Conservation (phyloP, 2,329 filamentous ascomycete genomes). For the Dactylellina haptotyla region DNA sequence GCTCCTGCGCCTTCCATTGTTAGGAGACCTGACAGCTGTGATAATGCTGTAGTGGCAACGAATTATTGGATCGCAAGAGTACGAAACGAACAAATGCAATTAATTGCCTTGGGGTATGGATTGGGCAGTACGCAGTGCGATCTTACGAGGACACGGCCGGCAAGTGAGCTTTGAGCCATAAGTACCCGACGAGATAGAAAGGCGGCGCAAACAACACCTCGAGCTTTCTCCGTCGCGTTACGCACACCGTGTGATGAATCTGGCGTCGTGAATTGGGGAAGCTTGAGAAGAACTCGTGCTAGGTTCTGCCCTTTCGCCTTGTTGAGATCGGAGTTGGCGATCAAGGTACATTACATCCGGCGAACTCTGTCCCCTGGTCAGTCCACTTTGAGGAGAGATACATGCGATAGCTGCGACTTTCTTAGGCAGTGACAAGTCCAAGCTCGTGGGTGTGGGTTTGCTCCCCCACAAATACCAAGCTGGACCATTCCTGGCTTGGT, state of each 20-base stretch:
- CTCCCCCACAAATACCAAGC: slow-evolving; percentile 54
- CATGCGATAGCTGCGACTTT: slow-evolving; percentile 49
- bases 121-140: slow-evolving; percentile 24
- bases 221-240: slow-evolving; percentile 29
- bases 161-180: slow-evolving; percentile 17
- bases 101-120: slow-evolving; percentile 40
- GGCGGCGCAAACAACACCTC: not conserved
- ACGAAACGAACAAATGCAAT: slow-evolving; percentile 28
- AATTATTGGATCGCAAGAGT: slow-evolving; percentile 46
- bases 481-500: slow-evolving; percentile 55
- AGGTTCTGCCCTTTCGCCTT: slow-evolving; percentile 23
- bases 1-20: slow-evolving; percentile 53
- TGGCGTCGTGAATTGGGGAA: slow-evolving; percentile 32
- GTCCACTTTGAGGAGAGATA: slow-evolving; percentile 54
- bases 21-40: slow-evolving; percentile 49
- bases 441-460: slow-evolving; percentile 49
- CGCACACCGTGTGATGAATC: slow-evolving; percentile 30
- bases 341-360: slow-evolving; percentile 55
- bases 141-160: not conserved
- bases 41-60: slow-evolving; percentile 53
- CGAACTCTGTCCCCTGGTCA: slow-evolving; percentile 47
- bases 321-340: slow-evolving; percentile 53
- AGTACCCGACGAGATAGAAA: slow-evolving; percentile 5
- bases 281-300: slow-evolving; percentile 28
- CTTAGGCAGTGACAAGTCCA: slow-evolving; percentile 33